These are phyloP conservation scores for Rhizophagus clarus DNA, from an alignment of 192 early-diverging fungal species.

Conservation along the genomic window DNA sequence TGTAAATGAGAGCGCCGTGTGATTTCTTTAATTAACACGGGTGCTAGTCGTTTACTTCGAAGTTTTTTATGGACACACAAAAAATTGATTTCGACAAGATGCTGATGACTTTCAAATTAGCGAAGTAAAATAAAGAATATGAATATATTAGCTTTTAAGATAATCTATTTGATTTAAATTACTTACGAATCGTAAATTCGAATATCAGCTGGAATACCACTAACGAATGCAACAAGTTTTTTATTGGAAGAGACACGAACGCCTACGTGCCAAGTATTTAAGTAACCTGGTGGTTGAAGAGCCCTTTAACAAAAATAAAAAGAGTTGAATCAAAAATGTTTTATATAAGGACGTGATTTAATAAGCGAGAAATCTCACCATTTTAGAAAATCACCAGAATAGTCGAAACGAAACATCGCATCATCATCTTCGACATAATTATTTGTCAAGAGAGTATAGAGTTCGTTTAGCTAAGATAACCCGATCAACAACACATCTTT, in stretches of 20 bases:
- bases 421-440: conserved; percentile 99
- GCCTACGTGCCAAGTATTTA: conserved; percentile 87
- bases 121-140: conserved; percentile 15
- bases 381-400: conserved; percentile 87
- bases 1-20: conserved; percentile 89
- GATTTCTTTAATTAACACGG: conserved; percentile 96
- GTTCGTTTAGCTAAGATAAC: conserved; percentile 66
- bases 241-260: conserved; percentile 79
- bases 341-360: not conserved
- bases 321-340: not conserved
- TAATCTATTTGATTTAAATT: not conserved
- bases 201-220: conserved; percentile 86
- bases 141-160: not conserved
- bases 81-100: conserved; percentile 97
- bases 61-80: conserved; percentile 96
- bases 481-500: not conserved
- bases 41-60: conserved; percentile 90
- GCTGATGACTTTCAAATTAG: conserved; percentile 44
- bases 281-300: conserved; percentile 90
- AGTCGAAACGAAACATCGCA: conserved; percentile 96
- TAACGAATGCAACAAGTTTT: conserved; percentile 95
- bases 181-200: conserved; percentile 70
- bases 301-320: conserved; percentile 57
- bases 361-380: conserved; percentile 59
- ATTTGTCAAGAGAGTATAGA: conserved; percentile 85